Evolutionary conservation across 2,329 filamentous ascomycete genomes (phyloP), one percentile per base, ranked within the genome.

Genomic region (Salinomyces thailandicus): DNA sequence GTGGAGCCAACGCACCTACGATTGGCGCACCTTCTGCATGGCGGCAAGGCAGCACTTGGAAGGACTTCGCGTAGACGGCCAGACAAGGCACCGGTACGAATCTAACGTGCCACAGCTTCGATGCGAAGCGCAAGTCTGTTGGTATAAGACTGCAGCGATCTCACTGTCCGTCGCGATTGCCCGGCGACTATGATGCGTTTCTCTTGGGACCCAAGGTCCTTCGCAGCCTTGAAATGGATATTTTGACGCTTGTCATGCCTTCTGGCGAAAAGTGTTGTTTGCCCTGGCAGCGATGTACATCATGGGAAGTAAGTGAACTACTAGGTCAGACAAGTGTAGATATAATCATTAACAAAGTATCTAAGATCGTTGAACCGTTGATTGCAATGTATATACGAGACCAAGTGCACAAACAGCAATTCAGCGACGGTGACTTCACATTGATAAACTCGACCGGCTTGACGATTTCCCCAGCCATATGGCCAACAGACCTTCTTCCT

Each of bases 361-460:
- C 6, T 33, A 5, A 33, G 31, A 33, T 19, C 5, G 31, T 19
- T 33, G 18, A 33, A 33, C 31, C 17, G 8, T 19, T 33, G 18
- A 33, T 33, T 33, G 31, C 31, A 33, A 19, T 14, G 13, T 33
- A 33, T 33, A 20, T 33, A 5, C 31, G 31, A 19, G 31, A 33
- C 17, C 13, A 14, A 33, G 31, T 17, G 31, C 31, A 33, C 31
- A 33, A 33, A 8, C 31, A 33, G 18, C 31, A 17, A 19, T 33
- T 33, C 17, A 16, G 11, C 31, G 31, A 33, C 17, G 31, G 31
- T 16, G 16, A 33, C 31, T 33, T 33, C 31, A 33, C 31, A 14
- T 14, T 33, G 18, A 33, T 18, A 5, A 33, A 33, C 31, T 33
- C 31, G 31, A 14, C 31, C 31, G 31, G 31, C 31, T 14, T 33